These are phyloP conservation scores for Phytophthora hybrid DNA, from an alignment of 352 stramenopile genomes.

Conservation along the genomic window DNA sequence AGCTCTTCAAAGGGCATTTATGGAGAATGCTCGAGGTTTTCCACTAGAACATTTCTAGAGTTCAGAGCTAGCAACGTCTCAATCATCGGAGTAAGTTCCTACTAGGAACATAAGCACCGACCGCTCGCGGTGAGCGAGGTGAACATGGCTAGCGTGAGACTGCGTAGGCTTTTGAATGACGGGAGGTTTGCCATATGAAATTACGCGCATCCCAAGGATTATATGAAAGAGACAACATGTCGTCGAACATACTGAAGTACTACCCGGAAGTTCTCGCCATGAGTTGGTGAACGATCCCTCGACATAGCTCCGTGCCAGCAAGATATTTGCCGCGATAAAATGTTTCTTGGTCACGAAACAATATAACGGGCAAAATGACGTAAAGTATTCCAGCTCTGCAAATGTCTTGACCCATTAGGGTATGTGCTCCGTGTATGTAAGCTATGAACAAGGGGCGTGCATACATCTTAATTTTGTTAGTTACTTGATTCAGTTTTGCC, in stretches of 20 bases:
- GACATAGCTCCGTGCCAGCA: conserved; percentile 11
- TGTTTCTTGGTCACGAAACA: conserved; percentile 1
- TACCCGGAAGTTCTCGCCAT: conserved; percentile 20
- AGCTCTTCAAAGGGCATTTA: conserved; percentile 2
- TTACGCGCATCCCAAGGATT: conserved; percentile 27
- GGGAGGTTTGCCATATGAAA: conserved; percentile 19
- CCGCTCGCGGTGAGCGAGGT: conserved; percentile 28
- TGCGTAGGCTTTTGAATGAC: conserved; percentile 33
- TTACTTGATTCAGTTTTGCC: background rate
- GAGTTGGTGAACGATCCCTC: conserved; percentile 14
- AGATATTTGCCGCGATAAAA: background rate
- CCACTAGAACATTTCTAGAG: conserved; percentile 6
- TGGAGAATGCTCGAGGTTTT: conserved; percentile 5
- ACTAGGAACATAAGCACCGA: conserved; percentile 17
- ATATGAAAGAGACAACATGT: conserved; percentile 44
- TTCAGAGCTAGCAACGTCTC: conserved; percentile 19
- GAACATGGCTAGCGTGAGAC: conserved; percentile 30
- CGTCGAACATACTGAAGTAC: conserved; percentile 42
- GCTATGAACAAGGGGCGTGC: background rate
- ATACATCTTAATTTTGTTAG: background rate
- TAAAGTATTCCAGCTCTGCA: background rate
- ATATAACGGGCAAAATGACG: conserved; percentile 16
- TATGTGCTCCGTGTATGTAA: background rate
- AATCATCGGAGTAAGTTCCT: background rate
- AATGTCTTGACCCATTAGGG: background rate